Conservation (phyloP, 495 filamentous ascomycete species). For the Wilcoxina mikolae region DNA sequence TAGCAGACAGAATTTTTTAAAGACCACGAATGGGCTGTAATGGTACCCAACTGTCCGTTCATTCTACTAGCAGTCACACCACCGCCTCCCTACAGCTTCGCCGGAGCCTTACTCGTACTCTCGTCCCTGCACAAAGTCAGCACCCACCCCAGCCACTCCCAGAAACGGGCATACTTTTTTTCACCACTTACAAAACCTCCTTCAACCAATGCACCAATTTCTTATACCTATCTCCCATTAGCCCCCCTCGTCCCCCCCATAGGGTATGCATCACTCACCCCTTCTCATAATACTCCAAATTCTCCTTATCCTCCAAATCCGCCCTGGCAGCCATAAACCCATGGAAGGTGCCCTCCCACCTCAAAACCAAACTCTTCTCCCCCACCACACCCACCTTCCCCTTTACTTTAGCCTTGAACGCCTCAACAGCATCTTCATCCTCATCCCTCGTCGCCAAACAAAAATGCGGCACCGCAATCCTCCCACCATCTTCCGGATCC, state of each 20-base stretch:
- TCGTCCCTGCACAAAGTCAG: too few relatives aligned
- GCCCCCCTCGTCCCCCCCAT: not conserved
- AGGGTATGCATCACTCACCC: constrained; percentile 32
- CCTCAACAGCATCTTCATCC: constrained; percentile 31
- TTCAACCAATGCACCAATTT: constrained; percentile 6
- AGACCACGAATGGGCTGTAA: too few relatives aligned
- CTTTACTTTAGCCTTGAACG: constrained; percentile 33
- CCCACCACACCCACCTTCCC: constrained; percentile 17
- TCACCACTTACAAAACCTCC: constrained; percentile 10
- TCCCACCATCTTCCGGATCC: constrained; percentile 46
- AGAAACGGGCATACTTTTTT: too few relatives aligned
- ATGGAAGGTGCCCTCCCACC: constrained; percentile 40
- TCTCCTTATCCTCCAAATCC: constrained; percentile 37
- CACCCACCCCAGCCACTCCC: too few relatives aligned
- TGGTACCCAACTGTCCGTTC: too few relatives aligned
- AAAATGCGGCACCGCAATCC: constrained; percentile 39
- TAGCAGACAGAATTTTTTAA: too few relatives aligned
- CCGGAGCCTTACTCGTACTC: too few relatives aligned
- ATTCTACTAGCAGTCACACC: too few relatives aligned
- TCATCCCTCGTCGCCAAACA: constrained; percentile 42
- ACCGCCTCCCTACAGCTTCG: too few relatives aligned
- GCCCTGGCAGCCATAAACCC: constrained; percentile 51
- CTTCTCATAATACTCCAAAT: constrained; percentile 38
- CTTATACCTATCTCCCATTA: constrained; percentile 1
- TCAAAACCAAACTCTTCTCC: constrained; percentile 35